Base-by-base conservation (phyloP, 2,329 filamentous ascomycete species). In the Cercospora sojina region DNA sequence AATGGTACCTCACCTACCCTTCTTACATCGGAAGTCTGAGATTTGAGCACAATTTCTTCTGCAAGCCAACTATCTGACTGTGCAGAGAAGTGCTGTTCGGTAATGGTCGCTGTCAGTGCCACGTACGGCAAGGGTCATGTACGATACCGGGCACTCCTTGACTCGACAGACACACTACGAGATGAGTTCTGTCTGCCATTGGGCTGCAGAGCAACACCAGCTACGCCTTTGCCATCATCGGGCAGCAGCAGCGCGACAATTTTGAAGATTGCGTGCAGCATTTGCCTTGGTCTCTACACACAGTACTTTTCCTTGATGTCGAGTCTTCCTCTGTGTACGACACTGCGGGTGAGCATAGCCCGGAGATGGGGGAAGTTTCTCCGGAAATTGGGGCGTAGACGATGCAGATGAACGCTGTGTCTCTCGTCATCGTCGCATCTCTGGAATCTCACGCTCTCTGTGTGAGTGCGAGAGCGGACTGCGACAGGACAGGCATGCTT, bases 231-330 rank as follows among this genome's bases (percentile, higher is more conserved):
- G 31, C 4, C 56, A 41, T 59, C 57, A 59, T 59, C 57, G 57
- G 57, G 57, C 57, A 59, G 57, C 56, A 55, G 49, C 29, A 58
- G 55, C 55, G 23, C 51, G 23, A 55, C 41, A n/a, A 18, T n/a
- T 38, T 38, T 16, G 13, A 7, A 38, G n/a, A 4, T 23, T 25
- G 13, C 9, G 7, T 51, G 9, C 47, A 51, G 18, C 18, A 51
- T 38, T 7, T 35, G 32, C 32, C 32, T 35, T 35, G n/a, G 32
- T 35, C 32, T 35, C 32, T 35, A 35, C 13, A 32, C 10, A 32
- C 31, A 32, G 31, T 32, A 32, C 31, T 32, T 12, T 32, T 32
- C 31, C 31, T 32, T 32, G 31, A 32, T 32, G 31, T 32, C 31
- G 10, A 32, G 31, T 10, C 31, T 32, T 32, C 31, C 31, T 32